Conservation (phyloP, 1,284 basidiomycete genomes). For the Cryptococcus neoformans region DNA sequence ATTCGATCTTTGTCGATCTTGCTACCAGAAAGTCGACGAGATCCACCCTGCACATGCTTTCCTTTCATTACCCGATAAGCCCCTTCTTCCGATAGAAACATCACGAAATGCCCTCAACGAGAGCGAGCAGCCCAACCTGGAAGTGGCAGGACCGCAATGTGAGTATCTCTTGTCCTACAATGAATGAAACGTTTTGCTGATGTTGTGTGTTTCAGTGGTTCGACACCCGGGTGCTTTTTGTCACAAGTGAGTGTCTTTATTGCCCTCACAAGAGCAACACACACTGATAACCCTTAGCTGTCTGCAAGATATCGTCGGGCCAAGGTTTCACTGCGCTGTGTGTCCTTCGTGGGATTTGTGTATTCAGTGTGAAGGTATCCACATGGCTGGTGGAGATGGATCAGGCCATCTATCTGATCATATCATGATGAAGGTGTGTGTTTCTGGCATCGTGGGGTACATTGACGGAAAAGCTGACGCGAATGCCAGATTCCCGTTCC, state of each 20-base stretch:
- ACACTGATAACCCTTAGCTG: conserved; percentile 58
- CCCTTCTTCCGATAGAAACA: conserved; percentile 20
- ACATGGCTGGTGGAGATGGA: conserved; percentile 37
- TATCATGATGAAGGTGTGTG: conserved; percentile 83
- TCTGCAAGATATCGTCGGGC: conserved; percentile 79
- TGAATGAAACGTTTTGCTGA: neutral
- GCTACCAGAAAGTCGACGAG: conserved; percentile 66
- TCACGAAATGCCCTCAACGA: neutral
- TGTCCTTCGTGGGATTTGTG: conserved; percentile 65
- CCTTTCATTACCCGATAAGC: conserved; percentile 64
- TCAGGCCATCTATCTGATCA: conserved; percentile 54
- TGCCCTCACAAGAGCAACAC: neutral
- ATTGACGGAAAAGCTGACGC: neutral
- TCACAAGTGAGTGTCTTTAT: conserved; percentile 60
- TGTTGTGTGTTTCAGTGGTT: conserved; percentile 11
- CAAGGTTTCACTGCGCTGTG: conserved; percentile 85
- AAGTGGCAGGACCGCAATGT: neutral
- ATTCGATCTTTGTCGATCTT: conserved; percentile 75
- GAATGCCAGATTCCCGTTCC: conserved; percentile 71
- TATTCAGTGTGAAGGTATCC: conserved; percentile 81
- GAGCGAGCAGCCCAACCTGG: too few relatives aligned
- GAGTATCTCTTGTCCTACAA: neutral
- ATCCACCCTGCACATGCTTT: conserved; percentile 85
- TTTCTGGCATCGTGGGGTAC: neutral
- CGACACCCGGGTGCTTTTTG: conserved; percentile 46